Conservation (phyloP, 2,329 filamentous ascomycete species). For the Rosellinia necatrix region DNA sequence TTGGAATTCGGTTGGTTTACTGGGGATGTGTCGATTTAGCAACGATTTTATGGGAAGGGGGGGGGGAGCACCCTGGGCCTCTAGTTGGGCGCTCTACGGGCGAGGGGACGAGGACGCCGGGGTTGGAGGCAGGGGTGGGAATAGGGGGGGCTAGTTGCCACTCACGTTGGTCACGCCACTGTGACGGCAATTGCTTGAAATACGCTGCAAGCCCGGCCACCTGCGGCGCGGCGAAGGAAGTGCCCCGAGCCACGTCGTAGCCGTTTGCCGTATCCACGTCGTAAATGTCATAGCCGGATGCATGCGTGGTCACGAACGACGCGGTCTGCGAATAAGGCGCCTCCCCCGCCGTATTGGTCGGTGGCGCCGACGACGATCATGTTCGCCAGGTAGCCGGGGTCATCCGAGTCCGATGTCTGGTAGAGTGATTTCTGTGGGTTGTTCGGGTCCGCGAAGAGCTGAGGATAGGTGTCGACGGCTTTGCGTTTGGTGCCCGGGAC, state of each 20-base stretch:
- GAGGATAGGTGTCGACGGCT: constrained; percentile 8
- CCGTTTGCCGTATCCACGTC: not conserved
- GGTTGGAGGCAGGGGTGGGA: too few species aligned
- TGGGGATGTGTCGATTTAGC: too few species aligned
- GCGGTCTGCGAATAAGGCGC: constrained; percentile 1
- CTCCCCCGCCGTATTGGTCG: not conserved
- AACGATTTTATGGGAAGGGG: too few species aligned
- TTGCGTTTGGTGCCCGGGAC: not conserved
- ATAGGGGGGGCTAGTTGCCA: too few species aligned
- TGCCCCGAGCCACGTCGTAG: not conserved
- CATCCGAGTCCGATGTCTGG: not conserved
- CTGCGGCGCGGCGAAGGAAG: constrained; percentile 6
- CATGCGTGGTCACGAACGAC: constrained; percentile 1
- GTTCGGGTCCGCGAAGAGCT: not conserved
- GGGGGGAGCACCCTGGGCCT: too few species aligned
- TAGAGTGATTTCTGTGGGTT: not conserved
- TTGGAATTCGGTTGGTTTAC: constrained; percentile 5
- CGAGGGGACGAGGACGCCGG: too few species aligned
- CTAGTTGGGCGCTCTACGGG: too few species aligned
- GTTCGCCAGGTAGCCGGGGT: constrained; percentile 5
- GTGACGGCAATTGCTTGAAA: constrained; percentile 4
- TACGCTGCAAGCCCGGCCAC: constrained; percentile 9
- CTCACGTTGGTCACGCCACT: constrained; percentile 1
- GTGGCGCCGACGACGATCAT: constrained; percentile 8
- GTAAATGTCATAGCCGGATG: not conserved